Evolutionary conservation across 176 grass and related monocot species (phyloP), one percentile per base, ranked within the genome.

Genomic region (Tillandsia fasciculata): DNA sequence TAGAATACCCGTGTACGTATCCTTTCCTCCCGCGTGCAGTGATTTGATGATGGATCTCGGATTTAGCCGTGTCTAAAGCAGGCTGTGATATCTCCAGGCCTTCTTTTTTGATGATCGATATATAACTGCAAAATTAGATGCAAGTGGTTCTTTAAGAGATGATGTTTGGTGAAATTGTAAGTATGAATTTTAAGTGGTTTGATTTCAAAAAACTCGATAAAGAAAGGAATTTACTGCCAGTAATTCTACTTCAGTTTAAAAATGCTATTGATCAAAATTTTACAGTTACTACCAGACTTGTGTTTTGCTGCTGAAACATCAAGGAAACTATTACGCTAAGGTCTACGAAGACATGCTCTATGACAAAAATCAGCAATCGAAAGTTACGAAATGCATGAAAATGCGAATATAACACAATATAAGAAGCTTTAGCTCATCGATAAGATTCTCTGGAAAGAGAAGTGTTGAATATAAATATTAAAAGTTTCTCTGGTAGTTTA

Each of bases 21-120:
- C 87, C 79, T 26, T 56, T 72, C 1, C 78, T 68, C 3, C 17
- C 69, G 10, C 87, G 76, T 33, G 71, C 84, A 22, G 91, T 96
- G 54, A 96, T 80, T 24, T 65, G 70, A 67, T 96, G 91, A 76
- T 96, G 91, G 69, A 96, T 74, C 48, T 78, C 77, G 3, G 91
- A 96, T 51, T 85, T 86, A 17, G 49, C 22, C 12, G 13, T 29
- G 76, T 96, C 91, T 14, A 96, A 84, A 71, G 87, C 91, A 54
- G 91, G 91, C 78, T 96, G 91, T 59, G 91, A 96, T 74, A 96
- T 90, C 79, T 87, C 84, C 0, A 96, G 78, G 15, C 84, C 79
- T 76, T 96, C 87, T 3, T 24, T 71, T 10, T 67, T 50, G 9
- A 90, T 70, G 56, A 90, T 54, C 11, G 26, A 11, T 23, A 96